Evolutionary conservation across 768 basidiomycete species (phyloP).

Genomic region (Suillus sp.): DNA sequence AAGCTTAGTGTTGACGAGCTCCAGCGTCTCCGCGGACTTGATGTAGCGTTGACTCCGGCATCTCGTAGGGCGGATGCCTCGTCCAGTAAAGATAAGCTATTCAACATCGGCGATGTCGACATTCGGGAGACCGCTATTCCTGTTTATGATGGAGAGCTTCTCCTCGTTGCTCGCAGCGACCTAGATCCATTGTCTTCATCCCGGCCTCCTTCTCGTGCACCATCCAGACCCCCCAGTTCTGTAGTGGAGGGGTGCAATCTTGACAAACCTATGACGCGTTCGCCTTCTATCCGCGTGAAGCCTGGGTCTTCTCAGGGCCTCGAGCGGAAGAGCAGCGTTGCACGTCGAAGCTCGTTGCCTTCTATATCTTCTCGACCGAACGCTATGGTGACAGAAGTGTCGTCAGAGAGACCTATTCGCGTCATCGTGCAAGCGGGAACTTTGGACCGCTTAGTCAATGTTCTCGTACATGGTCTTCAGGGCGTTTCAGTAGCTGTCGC

Average conservation of each 20-base stretch:
- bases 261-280: constrained; percentile 51
- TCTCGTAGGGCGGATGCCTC: constrained; percentile 18
- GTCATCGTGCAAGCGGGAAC: constrained; percentile 82
- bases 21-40: constrained; percentile 56
- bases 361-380: constrained; percentile 65
- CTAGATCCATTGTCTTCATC: constrained; percentile 49
- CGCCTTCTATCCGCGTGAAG: constrained; percentile 79
- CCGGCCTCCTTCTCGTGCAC: constrained; percentile 58
- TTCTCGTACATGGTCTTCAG: constrained; percentile 76
- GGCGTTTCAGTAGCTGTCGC: constrained; percentile 80
- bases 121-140: constrained; percentile 71
- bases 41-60: constrained; percentile 43
- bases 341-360: constrained; percentile 78
- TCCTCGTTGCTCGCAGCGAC: constrained; percentile 64
- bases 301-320: constrained; percentile 66
- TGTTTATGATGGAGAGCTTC: constrained; percentile 72
- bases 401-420: constrained; percentile 70
- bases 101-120: constrained; percentile 44
- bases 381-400: constrained; percentile 60
- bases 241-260: constrained; percentile 43
- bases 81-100: constrained; percentile 28
- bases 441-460: constrained; percentile 68
- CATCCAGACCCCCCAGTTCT: constrained; percentile 74
- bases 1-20: constrained; percentile 54
- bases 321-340: constrained; percentile 76